Conservation (phyloP, 768 basidiomycete genomes). For the Rhodotorula taiwanensis region DNA sequence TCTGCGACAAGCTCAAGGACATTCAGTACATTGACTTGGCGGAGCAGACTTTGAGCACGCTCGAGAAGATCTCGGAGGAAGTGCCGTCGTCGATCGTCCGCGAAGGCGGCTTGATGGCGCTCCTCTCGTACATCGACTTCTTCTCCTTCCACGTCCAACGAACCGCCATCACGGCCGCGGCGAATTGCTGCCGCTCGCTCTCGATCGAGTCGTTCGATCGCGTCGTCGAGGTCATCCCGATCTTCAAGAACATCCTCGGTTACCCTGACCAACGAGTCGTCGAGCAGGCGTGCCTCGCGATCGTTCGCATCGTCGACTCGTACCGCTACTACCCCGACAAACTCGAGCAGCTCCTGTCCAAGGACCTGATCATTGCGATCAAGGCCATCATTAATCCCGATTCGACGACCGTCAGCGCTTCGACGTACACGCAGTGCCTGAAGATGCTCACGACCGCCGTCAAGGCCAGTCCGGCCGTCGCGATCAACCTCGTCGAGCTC, state of each 20-base stretch:
- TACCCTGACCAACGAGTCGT: slow-evolving; percentile 96
- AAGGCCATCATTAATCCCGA: slow-evolving; percentile 38
- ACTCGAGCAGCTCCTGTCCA: slow-evolving; percentile 62
- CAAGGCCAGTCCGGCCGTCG: slow-evolving; percentile 77
- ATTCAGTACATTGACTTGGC: slow-evolving; percentile 97
- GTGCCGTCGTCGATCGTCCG: slow-evolving; percentile 92
- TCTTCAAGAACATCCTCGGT: slow-evolving; percentile 80
- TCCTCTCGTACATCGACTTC: slow-evolving; percentile 94
- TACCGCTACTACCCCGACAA: slow-evolving; percentile 80
- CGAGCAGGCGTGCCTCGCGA: slow-evolving; percentile 88
- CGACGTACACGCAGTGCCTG: slow-evolving; percentile 77
- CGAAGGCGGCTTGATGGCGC: slow-evolving; percentile 85
- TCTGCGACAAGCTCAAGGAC: slow-evolving; percentile 94
- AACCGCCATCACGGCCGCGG: slow-evolving; percentile 89
- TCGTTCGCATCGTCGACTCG: slow-evolving; percentile 87
- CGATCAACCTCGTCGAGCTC: slow-evolving; percentile 77
- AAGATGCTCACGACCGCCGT: slow-evolving; percentile 82
- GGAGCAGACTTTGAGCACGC: slow-evolving; percentile 91
- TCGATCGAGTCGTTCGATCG: slow-evolving; percentile 80
- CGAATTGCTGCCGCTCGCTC: slow-evolving; percentile 92
- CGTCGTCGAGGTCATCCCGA: slow-evolving; percentile 75
- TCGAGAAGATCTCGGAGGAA: slow-evolving; percentile 98
- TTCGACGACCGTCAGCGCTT: slow-evolving; percentile 24
- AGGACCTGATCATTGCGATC: slow-evolving; percentile 56
- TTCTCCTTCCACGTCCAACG: slow-evolving; percentile 96